A percentile compares a stretch with the other conserved stretches of the same genome.
Conservation (phyloP, 306 rosid genomes). For the Dryas alaskensis region DNA sequence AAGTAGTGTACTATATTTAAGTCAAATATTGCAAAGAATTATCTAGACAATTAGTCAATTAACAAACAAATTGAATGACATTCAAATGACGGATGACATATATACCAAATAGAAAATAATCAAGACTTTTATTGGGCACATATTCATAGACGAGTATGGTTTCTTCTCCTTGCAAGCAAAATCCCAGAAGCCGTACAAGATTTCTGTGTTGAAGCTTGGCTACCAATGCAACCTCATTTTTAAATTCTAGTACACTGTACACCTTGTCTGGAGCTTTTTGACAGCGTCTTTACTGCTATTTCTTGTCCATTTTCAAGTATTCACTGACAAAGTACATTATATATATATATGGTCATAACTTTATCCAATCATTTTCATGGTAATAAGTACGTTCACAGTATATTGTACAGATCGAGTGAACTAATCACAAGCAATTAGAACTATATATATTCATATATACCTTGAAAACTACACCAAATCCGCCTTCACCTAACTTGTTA, state of each 20-base stretch:
- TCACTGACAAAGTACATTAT: slow-evolving; percentile 35
- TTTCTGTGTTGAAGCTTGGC: slow-evolving; percentile 64
- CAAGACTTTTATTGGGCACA: slow-evolving; percentile 51
- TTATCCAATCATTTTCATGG: too few species aligned
- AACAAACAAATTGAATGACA: too few species aligned
- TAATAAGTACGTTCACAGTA: too few species aligned
- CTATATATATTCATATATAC: slow-evolving; percentile 11
- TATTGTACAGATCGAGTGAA: too few species aligned
- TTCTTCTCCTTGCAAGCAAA: slow-evolving; percentile 53
- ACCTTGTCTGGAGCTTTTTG: slow-evolving; percentile 45
- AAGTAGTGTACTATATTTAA: too few species aligned
- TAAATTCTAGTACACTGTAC: slow-evolving; percentile 43
- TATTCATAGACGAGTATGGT: slow-evolving; percentile 57
- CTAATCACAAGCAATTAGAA: too few species aligned
- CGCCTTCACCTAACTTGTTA: slow-evolving; percentile 49
- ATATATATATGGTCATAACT: neutral
- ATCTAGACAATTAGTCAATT: too few species aligned
- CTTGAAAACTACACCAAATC: slow-evolving; percentile 57
- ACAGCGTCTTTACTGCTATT: slow-evolving; percentile 66
- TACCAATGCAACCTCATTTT: slow-evolving; percentile 48
- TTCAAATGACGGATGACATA: too few species aligned
- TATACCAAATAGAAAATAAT: slow-evolving; percentile 44
- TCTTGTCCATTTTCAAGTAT: slow-evolving; percentile 38
- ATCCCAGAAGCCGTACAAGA: slow-evolving; percentile 47
- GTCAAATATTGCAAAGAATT: too few species aligned